phyloP scores from a whole-genome alignment of 1,284 basidiomycete genomes.

The Boletellus dicymbophilus region DNA sequence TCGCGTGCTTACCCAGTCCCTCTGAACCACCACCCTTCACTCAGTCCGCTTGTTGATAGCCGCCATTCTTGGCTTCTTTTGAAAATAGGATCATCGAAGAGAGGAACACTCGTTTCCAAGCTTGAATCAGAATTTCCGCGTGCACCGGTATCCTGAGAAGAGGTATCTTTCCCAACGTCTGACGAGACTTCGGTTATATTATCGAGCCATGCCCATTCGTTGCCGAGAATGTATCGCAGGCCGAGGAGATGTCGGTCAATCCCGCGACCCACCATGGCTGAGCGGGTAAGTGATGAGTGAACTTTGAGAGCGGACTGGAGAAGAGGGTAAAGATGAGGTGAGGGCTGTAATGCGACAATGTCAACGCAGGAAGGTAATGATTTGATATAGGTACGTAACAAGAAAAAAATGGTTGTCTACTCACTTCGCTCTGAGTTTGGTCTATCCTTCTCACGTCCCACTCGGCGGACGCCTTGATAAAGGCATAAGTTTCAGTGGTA shows the following conservation, averaged over 20 bases:
- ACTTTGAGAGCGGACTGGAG: slow-evolving; percentile 71
- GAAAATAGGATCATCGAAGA: slow-evolving; percentile 86
- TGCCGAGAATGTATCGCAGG: slow-evolving; percentile 66
- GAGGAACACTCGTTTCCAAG: slow-evolving; percentile 34
- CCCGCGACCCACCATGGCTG: slow-evolving; percentile 83
- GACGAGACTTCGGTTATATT: neutral
- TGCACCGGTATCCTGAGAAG: slow-evolving; percentile 25
- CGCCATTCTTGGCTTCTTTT: slow-evolving; percentile 84
- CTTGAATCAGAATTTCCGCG: slow-evolving; percentile 12
- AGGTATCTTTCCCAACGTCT: slow-evolving; percentile 2
- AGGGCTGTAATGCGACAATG: slow-evolving; percentile 12
- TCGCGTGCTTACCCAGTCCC: slow-evolving; percentile 77
- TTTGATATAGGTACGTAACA: too few relatives aligned
- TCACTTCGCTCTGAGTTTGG: slow-evolving; percentile 12
- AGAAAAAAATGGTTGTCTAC: too few relatives aligned
- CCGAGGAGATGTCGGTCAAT: slow-evolving; percentile 94
- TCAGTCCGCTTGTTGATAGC: slow-evolving; percentile 90
- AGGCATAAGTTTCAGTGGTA: slow-evolving; percentile 76
- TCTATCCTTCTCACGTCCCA: slow-evolving; percentile 14
- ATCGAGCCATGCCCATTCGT: slow-evolving; percentile 36
- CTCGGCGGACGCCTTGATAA: slow-evolving; percentile 40
- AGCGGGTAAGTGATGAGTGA: slow-evolving; percentile 78
- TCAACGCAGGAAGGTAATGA: neutral
- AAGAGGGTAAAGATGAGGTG: slow-evolving; percentile 19
- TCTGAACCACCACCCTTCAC: slow-evolving; percentile 84